Conservation (phyloP, 2,329 filamentous ascomycete genomes). For the Phaeosphaeriaceae sp. region DNA sequence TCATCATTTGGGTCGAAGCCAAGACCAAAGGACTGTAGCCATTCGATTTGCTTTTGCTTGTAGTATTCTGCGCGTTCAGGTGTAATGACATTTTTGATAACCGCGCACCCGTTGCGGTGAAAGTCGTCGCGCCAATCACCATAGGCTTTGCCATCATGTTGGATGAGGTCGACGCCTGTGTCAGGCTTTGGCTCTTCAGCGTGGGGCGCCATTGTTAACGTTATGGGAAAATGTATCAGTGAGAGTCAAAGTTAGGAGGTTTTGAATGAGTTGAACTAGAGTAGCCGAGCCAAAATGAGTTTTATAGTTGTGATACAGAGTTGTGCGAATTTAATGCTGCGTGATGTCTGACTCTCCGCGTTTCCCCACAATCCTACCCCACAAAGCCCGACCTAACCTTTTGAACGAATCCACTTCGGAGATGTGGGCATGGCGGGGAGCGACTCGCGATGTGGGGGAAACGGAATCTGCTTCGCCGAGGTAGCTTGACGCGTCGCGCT, state of each 20-base stretch:
- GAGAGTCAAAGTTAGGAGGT: too few relatives aligned
- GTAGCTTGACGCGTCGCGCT: too few relatives aligned
- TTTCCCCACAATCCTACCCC: too few relatives aligned
- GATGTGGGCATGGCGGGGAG: too few relatives aligned
- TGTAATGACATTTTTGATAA: constrained; percentile 51
- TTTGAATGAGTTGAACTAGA: too few relatives aligned
- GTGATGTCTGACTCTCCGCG: too few relatives aligned
- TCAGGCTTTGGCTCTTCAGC: constrained; percentile 21
- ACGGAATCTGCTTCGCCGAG: too few relatives aligned
- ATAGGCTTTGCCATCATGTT: constrained; percentile 17
- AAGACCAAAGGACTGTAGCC: constrained; percentile 51
- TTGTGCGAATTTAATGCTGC: too few relatives aligned
- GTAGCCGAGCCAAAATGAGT: too few relatives aligned
- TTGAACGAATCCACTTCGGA: too few relatives aligned
- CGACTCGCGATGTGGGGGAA: not conserved
- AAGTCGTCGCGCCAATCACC: constrained; percentile 38
- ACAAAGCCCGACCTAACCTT: too few relatives aligned
- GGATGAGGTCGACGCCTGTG: constrained; percentile 22
- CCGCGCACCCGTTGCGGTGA: constrained; percentile 48
- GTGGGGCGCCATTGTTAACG: constrained; percentile 22
- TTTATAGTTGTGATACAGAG: too few relatives aligned
- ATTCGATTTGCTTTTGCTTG: constrained; percentile 49
- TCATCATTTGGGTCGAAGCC: constrained; percentile 48
- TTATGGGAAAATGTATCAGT: not conserved
- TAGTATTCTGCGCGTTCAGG: constrained; percentile 51